Evolutionary conservation across 768 basidiomycete genomes (phyloP).

Genomic region (Tricholoma furcatifolium): DNA sequence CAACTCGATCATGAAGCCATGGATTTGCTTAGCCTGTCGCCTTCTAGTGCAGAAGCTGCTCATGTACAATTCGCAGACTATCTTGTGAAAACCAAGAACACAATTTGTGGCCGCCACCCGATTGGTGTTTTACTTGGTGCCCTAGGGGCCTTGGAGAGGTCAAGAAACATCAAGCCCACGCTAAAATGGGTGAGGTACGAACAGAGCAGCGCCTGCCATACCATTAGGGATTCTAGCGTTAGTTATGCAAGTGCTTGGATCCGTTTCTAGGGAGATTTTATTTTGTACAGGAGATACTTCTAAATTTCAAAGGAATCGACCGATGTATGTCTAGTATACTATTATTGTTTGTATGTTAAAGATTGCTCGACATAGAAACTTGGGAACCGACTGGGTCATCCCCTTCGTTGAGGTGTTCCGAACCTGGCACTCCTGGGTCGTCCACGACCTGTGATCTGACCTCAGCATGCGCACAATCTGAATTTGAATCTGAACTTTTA

Average conservation of each 20-base stretch:
- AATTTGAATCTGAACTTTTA: not conserved
- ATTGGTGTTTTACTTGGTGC: constrained; percentile 91
- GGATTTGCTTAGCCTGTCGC: constrained; percentile 60
- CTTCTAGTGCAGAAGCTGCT: constrained; percentile 48
- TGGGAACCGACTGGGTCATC: constrained; percentile 62
- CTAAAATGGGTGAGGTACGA: constrained; percentile 91
- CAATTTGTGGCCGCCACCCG: constrained; percentile 95
- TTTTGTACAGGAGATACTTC: not conserved
- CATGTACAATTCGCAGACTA: constrained; percentile 68
- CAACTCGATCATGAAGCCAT: constrained; percentile 88
- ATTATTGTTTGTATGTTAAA: constrained; percentile 20
- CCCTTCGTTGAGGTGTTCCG: constrained; percentile 45
- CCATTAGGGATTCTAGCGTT: constrained; percentile 80
- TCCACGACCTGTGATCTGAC: constrained; percentile 53
- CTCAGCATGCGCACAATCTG: not conserved
- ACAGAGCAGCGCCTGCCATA: constrained; percentile 80
- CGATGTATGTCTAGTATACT: too few relatives aligned
- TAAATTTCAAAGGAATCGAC: not conserved
- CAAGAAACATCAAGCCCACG: constrained; percentile 30
- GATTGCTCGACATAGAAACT: constrained; percentile 33
- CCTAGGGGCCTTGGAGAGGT: constrained; percentile 54
- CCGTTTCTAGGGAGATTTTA: constrained; percentile 45
- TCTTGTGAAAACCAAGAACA: constrained; percentile 78
- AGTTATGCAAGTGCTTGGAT: constrained; percentile 95
- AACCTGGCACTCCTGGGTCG: constrained; percentile 67